Conservation (phyloP, 2,329 filamentous ascomycete genomes). For the Colletotrichum paranaense region DNA sequence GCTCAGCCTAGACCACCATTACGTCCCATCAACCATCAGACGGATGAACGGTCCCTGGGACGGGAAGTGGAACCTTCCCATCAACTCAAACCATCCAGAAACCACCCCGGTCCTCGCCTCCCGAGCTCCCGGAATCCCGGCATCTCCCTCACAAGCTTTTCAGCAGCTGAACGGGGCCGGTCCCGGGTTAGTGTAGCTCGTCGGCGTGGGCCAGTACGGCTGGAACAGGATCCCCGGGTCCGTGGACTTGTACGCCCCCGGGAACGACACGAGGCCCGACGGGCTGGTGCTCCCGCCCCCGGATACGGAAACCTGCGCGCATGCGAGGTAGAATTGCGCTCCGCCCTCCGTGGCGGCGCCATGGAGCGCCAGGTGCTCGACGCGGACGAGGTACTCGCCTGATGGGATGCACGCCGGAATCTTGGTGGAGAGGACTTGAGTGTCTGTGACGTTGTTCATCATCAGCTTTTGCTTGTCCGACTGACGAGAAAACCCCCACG, state of each 20-base stretch:
- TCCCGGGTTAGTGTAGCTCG: slow-evolving; percentile 45
- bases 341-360: slow-evolving; percentile 51
- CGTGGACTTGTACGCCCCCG: slow-evolving; percentile 52
- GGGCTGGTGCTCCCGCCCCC: slow-evolving; percentile 53
- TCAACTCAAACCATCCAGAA: neutral
- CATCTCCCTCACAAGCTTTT: neutral
- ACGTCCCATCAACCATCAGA: neutral
- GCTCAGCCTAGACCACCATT: neutral
- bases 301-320: slow-evolving; percentile 51
- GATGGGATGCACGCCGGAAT: slow-evolving; percentile 27
- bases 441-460: slow-evolving; percentile 1
- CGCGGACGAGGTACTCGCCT: slow-evolving; percentile 61
- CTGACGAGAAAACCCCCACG: neutral
- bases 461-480: neutral
- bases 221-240: slow-evolving; percentile 56
- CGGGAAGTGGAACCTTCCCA: neutral
- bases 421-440: slow-evolving; percentile 6
- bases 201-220: slow-evolving; percentile 55
- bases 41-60: neutral
- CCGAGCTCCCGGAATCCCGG: neutral
- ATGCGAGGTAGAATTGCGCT: slow-evolving; percentile 59
- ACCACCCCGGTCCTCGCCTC: neutral
- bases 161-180: slow-evolving; percentile 36
- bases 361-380: slow-evolving; percentile 61
- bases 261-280: slow-evolving; percentile 51